Evolutionary conservation across 805 yeast genomes (phyloP).

Genomic region (Starmerella sp.): DNA sequence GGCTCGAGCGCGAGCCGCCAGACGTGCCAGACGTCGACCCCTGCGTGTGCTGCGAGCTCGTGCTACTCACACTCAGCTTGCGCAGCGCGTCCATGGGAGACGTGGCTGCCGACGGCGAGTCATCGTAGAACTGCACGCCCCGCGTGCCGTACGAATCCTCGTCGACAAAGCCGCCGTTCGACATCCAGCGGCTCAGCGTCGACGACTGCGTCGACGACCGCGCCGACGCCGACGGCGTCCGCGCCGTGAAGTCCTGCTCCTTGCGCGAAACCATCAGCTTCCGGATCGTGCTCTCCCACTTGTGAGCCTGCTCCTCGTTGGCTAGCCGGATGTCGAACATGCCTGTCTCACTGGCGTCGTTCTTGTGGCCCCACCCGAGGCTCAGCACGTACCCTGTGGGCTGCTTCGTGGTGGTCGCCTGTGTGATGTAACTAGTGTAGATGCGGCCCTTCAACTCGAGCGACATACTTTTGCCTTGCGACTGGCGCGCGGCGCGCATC

Average conservation of each 20-base stretch:
- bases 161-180: conserved; percentile 9
- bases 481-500: conserved; percentile 31
- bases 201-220: conserved; percentile 9
- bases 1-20: conserved; percentile 5
- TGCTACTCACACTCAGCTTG: conserved; percentile 17
- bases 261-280: conserved; percentile 5
- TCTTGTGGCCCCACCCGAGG: conserved; percentile 28
- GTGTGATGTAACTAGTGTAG: conserved; percentile 55
- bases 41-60: conserved; percentile 14
- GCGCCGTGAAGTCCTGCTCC: neutral
- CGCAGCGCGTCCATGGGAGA: conserved; percentile 20
- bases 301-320: conserved; percentile 69
- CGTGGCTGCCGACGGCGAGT: conserved; percentile 4
- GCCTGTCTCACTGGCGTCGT: conserved; percentile 74
- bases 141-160: conserved; percentile 11
- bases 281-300: conserved; percentile 49
- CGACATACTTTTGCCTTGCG: conserved; percentile 22
- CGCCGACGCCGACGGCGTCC: neutral
- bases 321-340: conserved; percentile 71
- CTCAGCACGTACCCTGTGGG: conserved; percentile 24
- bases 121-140: conserved; percentile 18
- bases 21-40: conserved; percentile 8
- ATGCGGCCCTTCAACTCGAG: conserved; percentile 71
- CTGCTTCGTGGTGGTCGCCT: conserved; percentile 30
- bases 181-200: conserved; percentile 6